Conservation (phyloP, 140 eudicot species). For the Flaveria floridana region DNA sequence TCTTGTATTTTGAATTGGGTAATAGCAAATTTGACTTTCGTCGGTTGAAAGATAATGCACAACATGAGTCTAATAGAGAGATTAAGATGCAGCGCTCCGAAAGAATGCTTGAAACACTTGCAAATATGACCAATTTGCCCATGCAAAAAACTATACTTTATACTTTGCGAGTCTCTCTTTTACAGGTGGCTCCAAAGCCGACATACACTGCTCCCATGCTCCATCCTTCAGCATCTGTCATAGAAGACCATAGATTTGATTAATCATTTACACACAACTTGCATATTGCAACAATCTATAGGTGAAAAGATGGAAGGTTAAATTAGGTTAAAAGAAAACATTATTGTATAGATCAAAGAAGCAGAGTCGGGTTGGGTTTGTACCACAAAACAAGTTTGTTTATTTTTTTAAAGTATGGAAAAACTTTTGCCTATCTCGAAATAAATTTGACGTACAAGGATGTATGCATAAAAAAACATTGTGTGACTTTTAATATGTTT, state of each 20-base stretch:
- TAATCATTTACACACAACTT: no score
- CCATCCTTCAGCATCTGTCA: slow-evolving; percentile 45
- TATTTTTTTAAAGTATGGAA: no score
- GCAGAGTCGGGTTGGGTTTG: not conserved
- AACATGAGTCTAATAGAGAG: slow-evolving; percentile 23
- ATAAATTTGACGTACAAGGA: not conserved
- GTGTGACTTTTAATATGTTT: not conserved
- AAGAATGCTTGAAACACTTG: slow-evolving; percentile 30
- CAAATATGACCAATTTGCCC: slow-evolving; percentile 23
- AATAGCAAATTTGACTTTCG: slow-evolving; percentile 25
- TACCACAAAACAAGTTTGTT: not conserved
- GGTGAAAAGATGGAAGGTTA: not conserved
- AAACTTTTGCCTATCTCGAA: not conserved
- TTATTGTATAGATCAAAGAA: not conserved
- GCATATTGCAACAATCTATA: no score
- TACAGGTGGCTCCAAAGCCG: slow-evolving; percentile 75
- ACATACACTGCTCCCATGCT: slow-evolving; percentile 97
- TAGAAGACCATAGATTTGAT: not conserved
- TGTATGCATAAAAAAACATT: not conserved
- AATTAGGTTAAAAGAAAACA: not conserved
- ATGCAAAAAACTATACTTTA: slow-evolving; percentile 26
- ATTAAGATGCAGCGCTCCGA: slow-evolving; percentile 21
- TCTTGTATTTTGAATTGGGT: slow-evolving; percentile 27
- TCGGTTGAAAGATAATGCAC: slow-evolving; percentile 30
- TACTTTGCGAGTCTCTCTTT: slow-evolving; percentile 67